Evolutionary conservation across 2,329 filamentous ascomycete species (phyloP).

Genomic region (Thielaviopsis musarum): DNA sequence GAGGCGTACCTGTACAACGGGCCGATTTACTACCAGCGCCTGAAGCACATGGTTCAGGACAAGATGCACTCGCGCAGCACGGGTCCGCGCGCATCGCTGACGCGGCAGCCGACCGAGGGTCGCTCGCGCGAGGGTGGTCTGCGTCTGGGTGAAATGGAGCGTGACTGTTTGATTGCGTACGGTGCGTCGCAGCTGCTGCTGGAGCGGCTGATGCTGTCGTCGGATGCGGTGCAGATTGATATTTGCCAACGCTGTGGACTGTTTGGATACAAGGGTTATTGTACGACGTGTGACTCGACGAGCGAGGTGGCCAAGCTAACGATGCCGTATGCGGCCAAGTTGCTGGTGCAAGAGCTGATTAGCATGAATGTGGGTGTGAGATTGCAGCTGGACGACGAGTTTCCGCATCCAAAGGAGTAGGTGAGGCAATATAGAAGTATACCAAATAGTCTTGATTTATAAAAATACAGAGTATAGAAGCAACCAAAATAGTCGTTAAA

Average conservation of each 20-base stretch:
- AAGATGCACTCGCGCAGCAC: slow-evolving; percentile 96
- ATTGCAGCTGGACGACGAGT: slow-evolving; percentile 84
- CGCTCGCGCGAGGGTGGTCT: slow-evolving; percentile 83
- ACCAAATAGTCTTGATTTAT: too few relatives aligned
- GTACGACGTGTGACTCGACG: slow-evolving; percentile 77
- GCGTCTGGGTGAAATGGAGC: slow-evolving; percentile 94
- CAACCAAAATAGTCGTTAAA: neutral
- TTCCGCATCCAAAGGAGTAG: slow-evolving; percentile 44
- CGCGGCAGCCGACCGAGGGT: slow-evolving; percentile 90
- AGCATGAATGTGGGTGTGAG: slow-evolving; percentile 98
- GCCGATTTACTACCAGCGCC: slow-evolving; percentile 97
- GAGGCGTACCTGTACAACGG: slow-evolving; percentile 97
- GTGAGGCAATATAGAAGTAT: neutral
- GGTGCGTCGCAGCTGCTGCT: slow-evolving; percentile 83
- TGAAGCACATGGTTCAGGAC: slow-evolving; percentile 99
- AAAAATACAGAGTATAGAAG: too few relatives aligned
- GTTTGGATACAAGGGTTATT: slow-evolving; percentile 92
- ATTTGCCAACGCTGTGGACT: slow-evolving; percentile 88
- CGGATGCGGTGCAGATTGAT: slow-evolving; percentile 79
- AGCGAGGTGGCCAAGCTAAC: slow-evolving; percentile 79
- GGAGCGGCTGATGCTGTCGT: slow-evolving; percentile 87
- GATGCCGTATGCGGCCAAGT: slow-evolving; percentile 93
- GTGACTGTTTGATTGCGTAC: slow-evolving; percentile 94
- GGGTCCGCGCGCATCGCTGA: slow-evolving; percentile 80
- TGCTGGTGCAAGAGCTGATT: slow-evolving; percentile 87